A percentile compares a stretch with the other conserved stretches of the same genome.
Conservation (phyloP, 2,329 filamentous ascomycete genomes). For the Ceratocystis eucalypticola region DNA sequence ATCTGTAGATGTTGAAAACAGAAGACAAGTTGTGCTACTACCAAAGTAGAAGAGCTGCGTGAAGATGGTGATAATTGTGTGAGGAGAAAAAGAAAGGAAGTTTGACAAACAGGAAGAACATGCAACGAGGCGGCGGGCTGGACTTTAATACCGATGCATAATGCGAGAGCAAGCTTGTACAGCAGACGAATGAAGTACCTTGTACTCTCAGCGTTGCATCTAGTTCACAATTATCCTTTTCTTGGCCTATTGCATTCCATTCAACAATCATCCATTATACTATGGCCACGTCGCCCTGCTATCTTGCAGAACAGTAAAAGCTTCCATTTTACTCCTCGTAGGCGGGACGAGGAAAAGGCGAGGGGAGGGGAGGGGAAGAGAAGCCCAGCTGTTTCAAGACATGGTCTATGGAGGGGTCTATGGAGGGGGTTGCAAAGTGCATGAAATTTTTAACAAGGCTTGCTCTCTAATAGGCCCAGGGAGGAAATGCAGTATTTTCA, state of each 20-base stretch:
- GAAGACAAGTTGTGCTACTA: conserved; percentile 4
- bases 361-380: too few species aligned
- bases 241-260: neutral
- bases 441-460: conserved; percentile 15
- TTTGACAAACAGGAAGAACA: conserved; percentile 1
- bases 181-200: conserved; percentile 4
- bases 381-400: conserved; percentile 1
- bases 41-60: conserved; percentile 6
- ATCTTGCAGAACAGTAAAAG: neutral
- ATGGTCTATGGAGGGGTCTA: conserved; percentile 4
- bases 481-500: conserved; percentile 3
- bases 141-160: neutral
- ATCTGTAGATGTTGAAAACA: conserved; percentile 1
- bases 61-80: conserved; percentile 3
- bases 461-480: conserved; percentile 16
- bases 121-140: neutral
- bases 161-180: neutral
- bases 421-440: conserved; percentile 11
- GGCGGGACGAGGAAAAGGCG: neutral
- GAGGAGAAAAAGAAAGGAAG: conserved; percentile 9
- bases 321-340: neutral
- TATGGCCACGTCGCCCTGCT: conserved; percentile 6
- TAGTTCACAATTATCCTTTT: neutral
- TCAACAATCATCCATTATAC: neutral
- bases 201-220: conserved; percentile 5